Evolutionary conservation across 768 basidiomycete genomes (phyloP), one percentile per base, ranked within the genome.

Genomic region (Suillus discolor): DNA sequence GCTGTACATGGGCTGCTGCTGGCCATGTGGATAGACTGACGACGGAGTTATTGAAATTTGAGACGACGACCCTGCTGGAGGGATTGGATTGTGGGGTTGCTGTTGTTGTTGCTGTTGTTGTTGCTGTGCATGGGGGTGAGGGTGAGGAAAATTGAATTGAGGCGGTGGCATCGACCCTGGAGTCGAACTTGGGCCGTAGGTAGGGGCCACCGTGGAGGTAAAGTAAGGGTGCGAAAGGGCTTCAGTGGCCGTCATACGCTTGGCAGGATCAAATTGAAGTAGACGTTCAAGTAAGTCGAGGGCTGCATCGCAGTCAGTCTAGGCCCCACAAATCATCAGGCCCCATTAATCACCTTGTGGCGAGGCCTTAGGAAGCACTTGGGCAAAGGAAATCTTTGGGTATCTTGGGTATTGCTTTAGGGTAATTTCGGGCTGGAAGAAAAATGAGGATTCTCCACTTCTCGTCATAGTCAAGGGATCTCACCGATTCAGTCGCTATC

Each of bases 141-240:
- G 86, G 66, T 89, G 89, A 3, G 90, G 86, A 70, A 85, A 91
- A 71, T 87, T 89, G 74, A 88, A 91, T 28, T 83, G 74, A 36
- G 90, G 89, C 4, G 90, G 89, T 6, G 87, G 82, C 84, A 90
- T 89, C 41, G 88, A 81, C 51, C 87, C 85, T 53, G 81, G 80
- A 42, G 80, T 78, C 47, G 75, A 71, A 55, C 77, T 76, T 44
- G 73, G 71, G 16, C 75, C 73, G 63, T 78, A 75, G 23, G 77
- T 57, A 65, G 76, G 74, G 64, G 71, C 76, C 61, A 68, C 74
- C 6, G 85, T 79, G 44, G 83, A 85, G 20, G 89, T 87, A 78
- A 98, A 97, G 78, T 98, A 98, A 0, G 94, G 93, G 71, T 99
- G 97, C 9, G 85, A 87, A 64, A 99, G 86, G 0, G 97, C 96